Conservation (phyloP, 1,284 basidiomycete species). For the Trichosporon sp. region DNA sequence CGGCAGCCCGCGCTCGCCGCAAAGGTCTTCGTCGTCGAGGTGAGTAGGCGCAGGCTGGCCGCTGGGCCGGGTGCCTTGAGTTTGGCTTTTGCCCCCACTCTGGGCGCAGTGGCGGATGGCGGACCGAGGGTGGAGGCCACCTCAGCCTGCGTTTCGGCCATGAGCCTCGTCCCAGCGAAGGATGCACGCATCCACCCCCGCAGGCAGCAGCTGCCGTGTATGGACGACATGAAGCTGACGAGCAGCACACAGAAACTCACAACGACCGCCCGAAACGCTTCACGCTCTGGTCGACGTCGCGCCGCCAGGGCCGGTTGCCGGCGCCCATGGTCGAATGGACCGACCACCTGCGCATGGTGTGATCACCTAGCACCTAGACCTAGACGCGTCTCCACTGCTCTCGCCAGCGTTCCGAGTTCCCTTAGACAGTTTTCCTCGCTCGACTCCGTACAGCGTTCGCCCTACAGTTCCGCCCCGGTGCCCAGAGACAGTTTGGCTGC, state of each 20-base stretch:
- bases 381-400: neutral
- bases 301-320: neutral
- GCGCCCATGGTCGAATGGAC: slow-evolving; percentile 21
- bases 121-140: neutral
- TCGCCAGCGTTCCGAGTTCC: neutral
- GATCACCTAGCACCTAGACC: neutral
- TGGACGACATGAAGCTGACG: neutral
- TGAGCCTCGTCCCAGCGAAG: too few relatives aligned
- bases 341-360: slow-evolving; percentile 28
- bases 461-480: neutral
- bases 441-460: too few relatives aligned
- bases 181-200: neutral
- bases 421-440: neutral
- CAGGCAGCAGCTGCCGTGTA: neutral
- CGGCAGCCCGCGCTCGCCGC: neutral
- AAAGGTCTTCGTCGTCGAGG: slow-evolving; percentile 9
- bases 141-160: neutral
- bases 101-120: neutral
- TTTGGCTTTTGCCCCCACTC: neutral
- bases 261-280: slow-evolving; percentile 2
- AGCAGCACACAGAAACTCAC: neutral
- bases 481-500: too few relatives aligned
- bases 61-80: neutral
- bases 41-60: neutral
- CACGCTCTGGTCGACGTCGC: neutral